phyloP scores from a whole-genome alignment of 768 basidiomycete species.

The Trametes villosa region DNA sequence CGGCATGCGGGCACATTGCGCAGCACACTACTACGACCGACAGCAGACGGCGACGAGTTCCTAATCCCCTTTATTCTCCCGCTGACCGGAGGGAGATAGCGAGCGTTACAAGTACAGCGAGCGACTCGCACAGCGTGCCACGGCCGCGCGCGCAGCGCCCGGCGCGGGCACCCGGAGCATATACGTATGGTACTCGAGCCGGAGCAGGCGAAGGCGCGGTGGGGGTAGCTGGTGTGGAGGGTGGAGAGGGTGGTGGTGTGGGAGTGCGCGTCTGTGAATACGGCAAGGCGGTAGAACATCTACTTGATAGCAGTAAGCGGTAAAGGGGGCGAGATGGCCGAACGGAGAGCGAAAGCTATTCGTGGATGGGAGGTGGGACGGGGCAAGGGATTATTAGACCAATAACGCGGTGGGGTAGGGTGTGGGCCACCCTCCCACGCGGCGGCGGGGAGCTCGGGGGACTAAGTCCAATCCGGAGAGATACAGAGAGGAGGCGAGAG shows the following conservation, averaged over 20 bases:
- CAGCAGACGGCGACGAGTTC: background rate
- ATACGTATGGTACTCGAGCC: background rate
- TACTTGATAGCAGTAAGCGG: background rate
- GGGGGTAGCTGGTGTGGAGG: background rate
- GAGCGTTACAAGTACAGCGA: slow-evolving; percentile 24
- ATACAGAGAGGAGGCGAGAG: background rate
- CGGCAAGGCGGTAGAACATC: slow-evolving; percentile 2
- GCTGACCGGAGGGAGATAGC: slow-evolving; percentile 22
- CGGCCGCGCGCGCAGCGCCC: background rate
- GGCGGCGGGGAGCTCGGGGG: slow-evolving; percentile 3
- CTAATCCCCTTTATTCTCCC: slow-evolving; percentile 28
- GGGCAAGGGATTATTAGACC: background rate
- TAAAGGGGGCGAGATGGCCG: background rate
- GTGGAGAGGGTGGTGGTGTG: background rate
- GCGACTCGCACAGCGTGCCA: slow-evolving; percentile 17
- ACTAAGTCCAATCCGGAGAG: slow-evolving; percentile 7
- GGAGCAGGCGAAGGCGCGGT: background rate
- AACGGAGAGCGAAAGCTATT: background rate
- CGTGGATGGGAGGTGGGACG: background rate
- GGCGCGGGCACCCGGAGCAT: background rate
- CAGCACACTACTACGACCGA: background rate
- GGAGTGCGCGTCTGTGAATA: background rate
- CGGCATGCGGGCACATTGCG: background rate
- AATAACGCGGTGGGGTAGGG: background rate
- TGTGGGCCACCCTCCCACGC: background rate